These are phyloP conservation scores for Picochlorum sp. DNA, from an alignment of 139 green algal genomes.

Conservation along the genomic window DNA sequence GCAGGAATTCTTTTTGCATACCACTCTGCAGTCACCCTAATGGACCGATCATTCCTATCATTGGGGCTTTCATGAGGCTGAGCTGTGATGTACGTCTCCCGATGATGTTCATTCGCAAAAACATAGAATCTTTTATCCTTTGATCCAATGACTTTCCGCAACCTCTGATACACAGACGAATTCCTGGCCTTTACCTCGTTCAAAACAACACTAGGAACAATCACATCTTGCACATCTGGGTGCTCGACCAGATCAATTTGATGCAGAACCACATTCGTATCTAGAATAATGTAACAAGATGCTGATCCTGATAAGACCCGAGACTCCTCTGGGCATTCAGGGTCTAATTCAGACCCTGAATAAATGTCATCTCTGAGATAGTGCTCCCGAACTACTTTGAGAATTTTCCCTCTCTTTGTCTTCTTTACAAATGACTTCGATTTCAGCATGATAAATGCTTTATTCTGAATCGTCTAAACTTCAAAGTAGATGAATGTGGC, in stretches of 20 bases:
- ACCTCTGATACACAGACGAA: constrained; percentile 57
- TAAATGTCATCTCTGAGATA: constrained; percentile 97
- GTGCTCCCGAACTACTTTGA: constrained; percentile 86
- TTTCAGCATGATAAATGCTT: constrained; percentile 44
- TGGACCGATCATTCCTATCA: constrained; percentile 97
- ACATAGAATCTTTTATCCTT: constrained; percentile 79
- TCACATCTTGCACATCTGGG: constrained; percentile 68
- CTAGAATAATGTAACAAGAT: constrained; percentile 77
- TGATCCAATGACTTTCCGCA: constrained; percentile 52
- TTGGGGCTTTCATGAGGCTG: constrained; percentile 76
- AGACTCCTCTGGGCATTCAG: constrained; percentile 39
- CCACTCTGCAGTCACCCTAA: constrained; percentile 76
- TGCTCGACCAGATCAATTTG: constrained; percentile 94
- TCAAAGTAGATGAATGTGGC: too few relatives aligned
- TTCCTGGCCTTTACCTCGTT: constrained; percentile 77
- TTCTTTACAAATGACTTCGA: constrained; percentile 79
- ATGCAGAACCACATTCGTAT: constrained; percentile 90
- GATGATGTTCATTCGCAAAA: constrained; percentile 94
- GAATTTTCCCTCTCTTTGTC: constrained; percentile 68
- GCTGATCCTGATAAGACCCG: constrained; percentile 56
- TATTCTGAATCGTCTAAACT: background rate
- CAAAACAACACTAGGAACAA: constrained; percentile 67
- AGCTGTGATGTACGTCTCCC: constrained; percentile 64
- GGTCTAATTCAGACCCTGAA: constrained; percentile 63
- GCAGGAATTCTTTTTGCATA: constrained; percentile 38